Base-by-base conservation (phyloP, 2,329 filamentous ascomycete genomes). In the Ophiostoma sp. region DNA sequence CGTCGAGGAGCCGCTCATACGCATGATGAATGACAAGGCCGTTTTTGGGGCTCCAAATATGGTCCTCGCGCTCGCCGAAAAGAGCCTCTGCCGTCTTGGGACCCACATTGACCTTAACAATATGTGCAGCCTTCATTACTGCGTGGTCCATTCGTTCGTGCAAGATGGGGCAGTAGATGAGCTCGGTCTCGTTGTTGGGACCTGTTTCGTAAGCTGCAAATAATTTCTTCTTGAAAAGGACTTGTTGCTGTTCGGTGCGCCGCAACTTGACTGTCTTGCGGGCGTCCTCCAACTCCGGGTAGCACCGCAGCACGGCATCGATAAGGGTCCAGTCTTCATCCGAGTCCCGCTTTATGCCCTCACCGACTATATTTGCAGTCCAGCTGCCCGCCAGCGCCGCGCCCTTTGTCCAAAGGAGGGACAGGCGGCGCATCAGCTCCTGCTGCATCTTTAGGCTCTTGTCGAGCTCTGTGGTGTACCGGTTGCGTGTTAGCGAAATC, bases 391-490 rank as follows among this genome's bases (percentile, higher is more conserved):
- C 8, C 2, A 55, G n/a, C 3, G 49, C n/a, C 12, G 49, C 49
- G 6, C 5, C 4, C 49, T 36, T 18, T 55, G 49, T 55, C n/a
- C 49, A 7, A 6, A 55, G 49, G 2, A 55, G 18, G 6, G 49
- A 55, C 49, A 55, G n/a, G n/a, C 49, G 49, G 49, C 49, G n/a
- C 18, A 55, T 36, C 49, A 55, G 49, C 49, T 55, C 49, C 9
- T 27, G n/a, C n/a, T 55, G 49, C 49, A 27, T 55, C 18, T 36
- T 36, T 2, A 55, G n/a, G 49, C 18, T 55, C 49, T 55, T 55
- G 49, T 9, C 18, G 7, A 55, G 49, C 16, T 64, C 41, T 7
- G 9, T 36, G 36, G 11, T 36, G 36, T n/a, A 49, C 11, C 27
- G 11, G 18, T 55, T 6, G 49, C 7, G n/a, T 27, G 5, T 2